Evolutionary conservation across 148 eudicot genomes (phyloP).

Genomic region (Silene latifolia): DNA sequence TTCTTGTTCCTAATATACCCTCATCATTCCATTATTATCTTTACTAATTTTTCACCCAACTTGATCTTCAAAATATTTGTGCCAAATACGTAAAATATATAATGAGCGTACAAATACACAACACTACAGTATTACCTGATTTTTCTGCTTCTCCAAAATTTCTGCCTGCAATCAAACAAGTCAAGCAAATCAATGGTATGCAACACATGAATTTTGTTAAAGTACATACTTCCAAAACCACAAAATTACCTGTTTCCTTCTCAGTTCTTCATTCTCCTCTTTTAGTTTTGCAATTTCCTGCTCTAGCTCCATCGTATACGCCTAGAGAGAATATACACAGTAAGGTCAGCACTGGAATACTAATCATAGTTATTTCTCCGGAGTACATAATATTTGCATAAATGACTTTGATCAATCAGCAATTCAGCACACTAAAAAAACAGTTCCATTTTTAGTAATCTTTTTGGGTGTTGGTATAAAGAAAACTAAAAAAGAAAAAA

Average conservation of each 20-base stretch:
- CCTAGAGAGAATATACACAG: constrained; percentile 31
- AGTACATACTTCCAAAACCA: not conserved
- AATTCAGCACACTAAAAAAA: too few species aligned
- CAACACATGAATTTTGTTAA: not conserved
- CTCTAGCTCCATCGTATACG: constrained; percentile 84
- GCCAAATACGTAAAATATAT: not conserved
- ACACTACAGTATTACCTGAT: constrained; percentile 48
- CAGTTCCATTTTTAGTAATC: too few species aligned
- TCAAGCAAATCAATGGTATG: constrained; percentile 1
- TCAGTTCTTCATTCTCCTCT: constrained; percentile 65
- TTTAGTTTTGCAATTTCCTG: constrained; percentile 76
- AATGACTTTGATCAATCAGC: not conserved
- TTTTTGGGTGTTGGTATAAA: too few species aligned
- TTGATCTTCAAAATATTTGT: too few species aligned
- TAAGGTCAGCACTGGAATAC: not conserved
- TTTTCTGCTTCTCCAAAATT: constrained; percentile 77
- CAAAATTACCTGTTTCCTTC: constrained; percentile 57
- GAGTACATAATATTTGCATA: not conserved
- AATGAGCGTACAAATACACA: not conserved
- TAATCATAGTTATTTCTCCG: not conserved
- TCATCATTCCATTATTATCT: too few species aligned
- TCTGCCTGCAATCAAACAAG: constrained; percentile 54
- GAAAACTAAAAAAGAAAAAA: not conserved
- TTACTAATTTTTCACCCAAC: too few species aligned
- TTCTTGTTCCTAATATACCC: too few species aligned